Evolutionary conservation across 2,329 filamentous ascomycete genomes (phyloP), one percentile per base, ranked within the genome.

Genomic region (Macrophomina tecta): DNA sequence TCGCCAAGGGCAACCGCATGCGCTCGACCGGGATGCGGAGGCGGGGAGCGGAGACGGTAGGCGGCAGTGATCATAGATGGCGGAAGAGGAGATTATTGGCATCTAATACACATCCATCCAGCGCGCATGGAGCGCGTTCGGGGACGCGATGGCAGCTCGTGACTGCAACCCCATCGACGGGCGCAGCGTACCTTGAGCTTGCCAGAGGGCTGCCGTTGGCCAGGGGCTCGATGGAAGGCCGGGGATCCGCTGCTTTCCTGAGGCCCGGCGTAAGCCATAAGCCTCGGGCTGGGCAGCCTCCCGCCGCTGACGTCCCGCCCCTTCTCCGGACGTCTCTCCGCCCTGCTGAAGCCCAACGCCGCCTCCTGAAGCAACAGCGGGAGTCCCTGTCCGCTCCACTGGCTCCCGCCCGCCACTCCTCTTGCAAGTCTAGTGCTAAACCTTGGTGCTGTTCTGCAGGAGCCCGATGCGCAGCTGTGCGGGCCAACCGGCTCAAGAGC

Each of bases 401-500:
- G 48, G 18, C 23, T 51, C 48, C 48, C 48, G 48, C n/a, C 42
- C 9, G 12, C 42, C 42, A 45, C 9, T 45, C 16, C 42, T 45
- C 42, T 5, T 45, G 42, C 16, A 18, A 23, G 46, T n/a, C 28
- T 53, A 53, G 49, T 6, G 28, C 16, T 34, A 9, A 53, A 53
- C 49, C 49, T 53, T 53, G 46, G 18, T 53, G 36, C 36, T 38
- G 49, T 53, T 53, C 49, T 53, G 49, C 49, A 36, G 49, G 28
- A n/a, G 49, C 49, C 49, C 49, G 49, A 53, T 34, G 49, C 49
- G 28, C 30, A 34, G 48, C 48, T 30, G 18, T 12, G 18, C 18
- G 8, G 42, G 30, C 48, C 48, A 28, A 51, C 48, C 48, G 48
- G 48, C 48, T 34, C 23, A 18, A 4, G 11, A 30, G 23, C 48